Percentiles rank a stretch among this genome's conserved stretches.
phyloP scores from a whole-genome alignment of 768 basidiomycete genomes.

The Russula sp. region DNA sequence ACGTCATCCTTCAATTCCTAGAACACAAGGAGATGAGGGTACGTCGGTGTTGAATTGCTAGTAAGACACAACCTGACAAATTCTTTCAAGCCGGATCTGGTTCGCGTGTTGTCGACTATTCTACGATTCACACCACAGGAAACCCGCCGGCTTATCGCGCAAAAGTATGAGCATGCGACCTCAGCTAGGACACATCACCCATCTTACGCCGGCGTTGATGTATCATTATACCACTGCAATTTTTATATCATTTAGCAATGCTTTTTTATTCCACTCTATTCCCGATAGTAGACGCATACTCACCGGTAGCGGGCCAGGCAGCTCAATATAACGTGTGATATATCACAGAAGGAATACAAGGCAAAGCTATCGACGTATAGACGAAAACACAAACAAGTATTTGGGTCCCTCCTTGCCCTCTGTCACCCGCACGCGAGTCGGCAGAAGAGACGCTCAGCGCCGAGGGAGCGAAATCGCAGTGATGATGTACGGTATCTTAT shows the following conservation, averaged over 20 bases:
- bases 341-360: neutral
- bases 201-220: neutral
- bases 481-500: neutral
- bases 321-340: neutral
- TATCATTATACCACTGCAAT: slow-evolving; percentile 12
- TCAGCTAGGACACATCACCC: neutral
- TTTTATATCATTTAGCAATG: slow-evolving; percentile 11
- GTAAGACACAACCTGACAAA: slow-evolving; percentile 19
- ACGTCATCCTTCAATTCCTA: slow-evolving; percentile 94
- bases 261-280: slow-evolving; percentile 2
- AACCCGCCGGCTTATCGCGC: slow-evolving; percentile 81
- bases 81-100: slow-evolving; percentile 68
- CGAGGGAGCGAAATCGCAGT: slow-evolving; percentile 4
- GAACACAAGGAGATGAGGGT: slow-evolving; percentile 99
- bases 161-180: slow-evolving; percentile 54
- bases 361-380: neutral
- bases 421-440: slow-evolving; percentile 33
- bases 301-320: neutral
- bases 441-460: slow-evolving; percentile 32
- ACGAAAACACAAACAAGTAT: neutral
- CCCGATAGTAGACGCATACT: neutral
- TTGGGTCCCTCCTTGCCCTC: slow-evolving; percentile 32
- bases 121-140: slow-evolving; percentile 95
- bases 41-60: slow-evolving; percentile 37
- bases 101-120: slow-evolving; percentile 89